Evolutionary conservation across 768 basidiomycete genomes (phyloP), one percentile per base, ranked within the genome.

Genomic region (Atractiella rhizophila): DNA sequence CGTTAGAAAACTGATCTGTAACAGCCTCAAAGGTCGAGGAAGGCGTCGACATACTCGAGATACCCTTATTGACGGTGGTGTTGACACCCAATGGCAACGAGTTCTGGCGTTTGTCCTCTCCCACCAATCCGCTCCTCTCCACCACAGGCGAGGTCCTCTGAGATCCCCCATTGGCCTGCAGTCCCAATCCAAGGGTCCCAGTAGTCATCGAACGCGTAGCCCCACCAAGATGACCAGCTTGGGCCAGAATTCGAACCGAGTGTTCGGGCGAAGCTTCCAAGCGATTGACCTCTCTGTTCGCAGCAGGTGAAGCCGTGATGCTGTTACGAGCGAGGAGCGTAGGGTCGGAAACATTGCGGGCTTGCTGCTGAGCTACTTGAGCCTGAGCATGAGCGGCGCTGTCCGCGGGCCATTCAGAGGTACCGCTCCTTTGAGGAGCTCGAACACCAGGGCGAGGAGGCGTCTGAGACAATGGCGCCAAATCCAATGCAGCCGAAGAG

Each of bases 401-500:
- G 23, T 29, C 36, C 13, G 40, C 41, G 28, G 85, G 80, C 86
- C 86, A 94, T 57, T 91, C 85, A 1, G 82, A 82, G 66, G 56
- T 54, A 54, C 35, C 55, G 41, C 12, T 50, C 47, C 30, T 36
- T 38, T 33, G 27, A 30, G 12, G 47, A 20, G 25, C 31, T 21
- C 32, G 24, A 30, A 37, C 33, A 20, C 42, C 46, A 38, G 39
- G 55, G 29, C 54, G 49, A 20, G 75, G 72, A 12, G 77, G 74
- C 5, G 75, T 75, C 56, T 80, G 81, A 4, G 79, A 74, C 26
- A 80, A 68, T 37, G 83, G 80, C 13, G 88, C 85, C 28, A 94
- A 68, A 59, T 94, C 86, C 52, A 94, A 61, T 30, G 88, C 86
- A 26, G 80, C 85, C 16, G 86, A 88, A 15, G 81, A 76, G 15